Base-by-base conservation (phyloP, 2,329 filamentous ascomycete genomes). In the Trichoderma sp. region DNA sequence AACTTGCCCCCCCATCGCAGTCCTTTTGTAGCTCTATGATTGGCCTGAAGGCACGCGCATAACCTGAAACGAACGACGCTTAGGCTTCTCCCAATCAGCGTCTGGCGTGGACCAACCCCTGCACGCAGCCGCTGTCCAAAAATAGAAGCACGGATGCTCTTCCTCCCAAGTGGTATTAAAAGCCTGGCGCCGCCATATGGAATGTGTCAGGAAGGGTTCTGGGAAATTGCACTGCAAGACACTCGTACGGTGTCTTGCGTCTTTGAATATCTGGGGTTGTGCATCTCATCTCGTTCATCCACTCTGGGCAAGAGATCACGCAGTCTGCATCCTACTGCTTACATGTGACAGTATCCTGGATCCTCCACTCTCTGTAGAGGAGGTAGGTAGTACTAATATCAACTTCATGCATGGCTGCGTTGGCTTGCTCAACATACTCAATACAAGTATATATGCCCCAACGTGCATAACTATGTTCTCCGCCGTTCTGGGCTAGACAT, bases 61-160 rank as follows among this genome's bases (percentile, higher is more conserved):
- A 66, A 72, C 71, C 73, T 73, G 73, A 74, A 74, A 74, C 73
- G 70, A 59, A 55, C 61, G 67, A 70, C 49, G 52, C 59, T 54
- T 46, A 26, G 18, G 26, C 13, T 32, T 21, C n/a, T 34, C 14
- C 72, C 70, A 73, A 72, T 73, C 70, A 72, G 43, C 39, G 39
- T 16, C 32, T 30, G 16, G 60, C 16, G 10, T 55, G 24, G 51
- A 43, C 52, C 34, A 49, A 21, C 51, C 55, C 65, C 59, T 52
- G 34, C 18, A 54, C 59, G 52, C 52, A 49, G 63, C 59, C 46
- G 28, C 49, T 5, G 18, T 52, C 71, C 69, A 72, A 74, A 73
- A 74, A 73, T 74, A 73, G 71, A 68, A 49, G 34, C 28, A 52
- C 43, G 30, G 21, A 28, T 43, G 37, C 32, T 59, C 18, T 24